Base-by-base conservation (phyloP, 1,284 basidiomycete species). In the Phlebopus sp. region DNA sequence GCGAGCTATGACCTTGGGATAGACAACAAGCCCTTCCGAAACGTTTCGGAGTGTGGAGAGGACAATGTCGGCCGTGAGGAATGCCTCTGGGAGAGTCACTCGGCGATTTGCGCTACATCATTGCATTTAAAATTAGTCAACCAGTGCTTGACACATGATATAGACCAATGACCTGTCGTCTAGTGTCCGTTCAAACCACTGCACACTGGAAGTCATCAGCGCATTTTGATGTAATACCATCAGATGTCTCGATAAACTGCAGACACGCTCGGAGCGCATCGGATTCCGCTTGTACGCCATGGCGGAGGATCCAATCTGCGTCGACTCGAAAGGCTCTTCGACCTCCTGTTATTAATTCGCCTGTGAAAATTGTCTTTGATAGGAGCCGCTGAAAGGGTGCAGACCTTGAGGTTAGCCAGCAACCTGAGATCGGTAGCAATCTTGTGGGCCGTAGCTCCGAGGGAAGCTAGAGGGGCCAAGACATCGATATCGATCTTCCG, bases 221-320 rank as follows among this genome's bases (percentile, higher is more conserved):
- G 92, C 85, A 70, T 97, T 95, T 70, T 96, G 92, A 64, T 93
- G 92, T 54, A 94, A 78, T 43, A 86, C 83, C 92, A 97, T 92
- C 42, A 97, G 73, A 71, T 97, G 94, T 48, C 97, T 78, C 17
- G 96, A 80, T 38, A 99, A 81, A 59, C 90, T 94, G 77, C 97
- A 99, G 44, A 97, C 90, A 40, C 97, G 89, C 72, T 99, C 97
- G 52, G 84, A 95, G 47, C 97, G 91, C 97, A 99, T 99, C 1
- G 97, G 97, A 72, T 99, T 99, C 52, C 97, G 83, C 76, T 99
- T 99, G 83, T 99, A 99, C 2, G 97, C 96, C 96, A 99, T 99
- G 14, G 95, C 95, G 2, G 90, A 92, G 8, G 88, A 91, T n/a
- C 97, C 97, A 58, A 99, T 99, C 74, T 99, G 97, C 45, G 96